Conservation (phyloP, 495 filamentous ascomycete genomes). For the Penicillium herquei region DNA sequence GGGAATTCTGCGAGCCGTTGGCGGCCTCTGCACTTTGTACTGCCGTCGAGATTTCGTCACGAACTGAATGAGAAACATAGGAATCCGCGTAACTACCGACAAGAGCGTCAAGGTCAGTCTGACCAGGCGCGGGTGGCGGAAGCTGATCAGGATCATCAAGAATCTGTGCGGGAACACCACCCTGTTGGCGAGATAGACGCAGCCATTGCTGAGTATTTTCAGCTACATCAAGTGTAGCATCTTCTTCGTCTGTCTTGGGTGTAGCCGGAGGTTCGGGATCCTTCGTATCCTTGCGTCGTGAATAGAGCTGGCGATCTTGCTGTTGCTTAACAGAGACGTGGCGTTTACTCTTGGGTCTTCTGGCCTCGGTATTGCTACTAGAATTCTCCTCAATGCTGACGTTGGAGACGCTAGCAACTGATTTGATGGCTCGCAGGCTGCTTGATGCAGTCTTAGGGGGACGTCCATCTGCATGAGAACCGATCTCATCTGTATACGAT, state of each 20-base stretch:
- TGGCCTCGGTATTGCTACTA: conserved; percentile 57
- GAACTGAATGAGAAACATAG: conserved; percentile 72
- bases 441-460: conserved; percentile 73
- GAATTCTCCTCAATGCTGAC: conserved; percentile 56
- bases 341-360: conserved; percentile 64
- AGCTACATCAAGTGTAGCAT: conserved; percentile 64
- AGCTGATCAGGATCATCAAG: conserved; percentile 75
- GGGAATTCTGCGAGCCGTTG: conserved; percentile 69
- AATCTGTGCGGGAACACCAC: conserved; percentile 58
- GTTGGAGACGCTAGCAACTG: conserved; percentile 76
- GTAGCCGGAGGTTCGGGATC: conserved; percentile 54
- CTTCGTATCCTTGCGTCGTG: conserved; percentile 67
- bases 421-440: conserved; percentile 87
- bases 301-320: conserved; percentile 89
- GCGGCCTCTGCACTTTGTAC: conserved; percentile 57
- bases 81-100: conserved; percentile 73
- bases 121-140: conserved; percentile 60
- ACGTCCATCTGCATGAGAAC: conserved; percentile 39
- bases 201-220: conserved; percentile 64
- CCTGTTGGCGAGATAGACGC: conserved; percentile 65
- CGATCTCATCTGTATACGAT: conserved; percentile 58
- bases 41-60: conserved; percentile 75
- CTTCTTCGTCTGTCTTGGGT: conserved; percentile 65
- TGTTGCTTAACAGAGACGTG: conserved; percentile 73
- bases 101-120: conserved; percentile 79